Evolutionary conservation across 768 basidiomycete genomes (phyloP), one percentile per base, ranked within the genome.

Genomic region (Amanita rimosa): DNA sequence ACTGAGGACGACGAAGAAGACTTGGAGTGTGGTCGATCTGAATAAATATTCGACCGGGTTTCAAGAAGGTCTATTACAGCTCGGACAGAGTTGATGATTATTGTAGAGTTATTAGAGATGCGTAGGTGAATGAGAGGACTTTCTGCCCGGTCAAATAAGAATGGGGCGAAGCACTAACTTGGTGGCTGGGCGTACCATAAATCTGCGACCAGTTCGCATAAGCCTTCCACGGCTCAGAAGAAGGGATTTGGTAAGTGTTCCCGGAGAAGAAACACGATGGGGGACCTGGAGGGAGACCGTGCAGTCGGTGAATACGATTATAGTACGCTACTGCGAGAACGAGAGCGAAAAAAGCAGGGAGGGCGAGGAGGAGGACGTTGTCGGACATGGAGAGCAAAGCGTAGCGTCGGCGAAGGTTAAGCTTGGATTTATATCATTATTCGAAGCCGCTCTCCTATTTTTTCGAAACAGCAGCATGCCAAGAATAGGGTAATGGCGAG

Each of bases 1-100:
- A n/a, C 16, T 22, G 47, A 48, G 22, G 47, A 48, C 10, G 47
- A 48, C 5, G 47, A 48, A 4, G 47, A 41, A 4, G 48, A 42
- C 8, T 73, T 68, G 4, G 38, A 27, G 1, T 54, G 52, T 1
- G 74, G 75, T 27, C 75, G 61, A 52, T 74, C 74, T 4, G 75
- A 76, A 53, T 78, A 77, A 39, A 74, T 68, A 10, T 56, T 57
- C 7, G 73, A 71, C 9, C 74, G 69, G 27, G 62, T 58, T 41
- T 76, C 74, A 31, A 80, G 64, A 10, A 80, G 62, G 40, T 75
- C 74, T 24, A 62, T 55, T 2, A 66, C 71, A 8, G 66, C 62
- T 46, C 64, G 64, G 33, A 62, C 62, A 14, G 67, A 67, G 59
- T 74, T 78, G 17, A 80, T 57, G 50, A 78, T 58, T 41, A 80